Evolutionary conservation across 2,329 filamentous ascomycete genomes (phyloP), one percentile per base, ranked within the genome.

Genomic region (Trichoderma aggressivum): DNA sequence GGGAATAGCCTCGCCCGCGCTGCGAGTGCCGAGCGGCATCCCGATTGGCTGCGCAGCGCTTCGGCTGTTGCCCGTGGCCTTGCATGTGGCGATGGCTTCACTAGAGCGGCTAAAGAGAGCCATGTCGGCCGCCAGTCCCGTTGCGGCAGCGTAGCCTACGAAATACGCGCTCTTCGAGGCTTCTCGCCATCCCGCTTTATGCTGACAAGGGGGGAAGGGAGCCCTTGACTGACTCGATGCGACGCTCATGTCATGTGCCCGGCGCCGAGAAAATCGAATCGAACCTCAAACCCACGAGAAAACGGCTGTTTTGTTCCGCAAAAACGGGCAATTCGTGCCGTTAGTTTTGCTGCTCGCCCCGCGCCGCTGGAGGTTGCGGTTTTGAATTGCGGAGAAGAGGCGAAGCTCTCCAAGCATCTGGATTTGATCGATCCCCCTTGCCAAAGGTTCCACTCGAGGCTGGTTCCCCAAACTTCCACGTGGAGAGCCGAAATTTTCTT

Each of bases 31-130:
- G 53, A 68, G 53, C 53, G 24, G 36, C 36, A 11, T 60, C 24
- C 69, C 61, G 69, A 70, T 70, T 70, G 69, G 69, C 61, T 26
- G 26, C 7, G 10, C n/a, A 10, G 8, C 36, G 1, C 36, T 32
- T 68, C 65, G 65, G 55, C 55, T 60, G 65, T 68, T 68, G 53
- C n/a, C 65, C 55, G 65, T 32, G 65, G 10, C 12, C 39, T 60
- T 7, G n/a, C 30, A 47, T 43, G 11, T 24, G 26, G 64, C 28
- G 32, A 43, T 59, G 32, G 21, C 28, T 18, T 59, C 36, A 26
- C n/a, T 26, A 21, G 39, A 32, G 55, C 53, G 65, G 65, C 55
- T 68, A 68, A 60, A 68, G 55, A 36, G 11, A 28, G 36, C 36
- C 56, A 68, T 32, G 58, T 14, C 63, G n/a, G 21, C 21, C 47